Percentiles rank a stretch among this genome's conserved stretches.
These are phyloP conservation scores for Porcisia deanei DNA, from an alignment of 208 protist genomes.

Conservation along the genomic window DNA sequence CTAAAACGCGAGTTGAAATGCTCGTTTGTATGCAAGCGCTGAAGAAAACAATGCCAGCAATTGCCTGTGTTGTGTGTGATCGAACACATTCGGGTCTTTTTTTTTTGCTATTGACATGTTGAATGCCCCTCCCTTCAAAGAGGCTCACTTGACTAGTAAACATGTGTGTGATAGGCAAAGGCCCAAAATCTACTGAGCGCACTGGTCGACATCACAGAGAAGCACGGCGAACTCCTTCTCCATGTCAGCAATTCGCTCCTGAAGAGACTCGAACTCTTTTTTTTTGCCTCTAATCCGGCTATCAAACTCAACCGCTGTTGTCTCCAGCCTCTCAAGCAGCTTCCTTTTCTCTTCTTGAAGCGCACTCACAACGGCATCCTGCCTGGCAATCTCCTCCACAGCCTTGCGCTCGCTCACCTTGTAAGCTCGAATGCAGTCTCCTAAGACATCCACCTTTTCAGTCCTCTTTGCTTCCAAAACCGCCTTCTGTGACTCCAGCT, in stretches of 20 bases:
- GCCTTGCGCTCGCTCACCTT: constrained; percentile 74
- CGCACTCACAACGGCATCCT: constrained; percentile 55
- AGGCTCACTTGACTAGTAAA: constrained; percentile 5
- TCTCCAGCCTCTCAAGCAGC: constrained; percentile 53
- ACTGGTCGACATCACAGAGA: constrained; percentile 63
- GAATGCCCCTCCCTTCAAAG: neutral
- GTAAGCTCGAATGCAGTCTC: constrained; percentile 84
- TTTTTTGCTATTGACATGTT: neutral
- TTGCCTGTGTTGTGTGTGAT: neutral
- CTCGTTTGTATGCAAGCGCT: neutral
- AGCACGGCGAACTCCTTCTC: constrained; percentile 83
- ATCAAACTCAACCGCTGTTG: constrained; percentile 54
- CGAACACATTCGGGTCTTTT: neutral
- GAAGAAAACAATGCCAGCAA: neutral
- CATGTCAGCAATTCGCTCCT: constrained; percentile 72
- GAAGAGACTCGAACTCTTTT: constrained; percentile 57
- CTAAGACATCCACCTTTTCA: constrained; percentile 81
- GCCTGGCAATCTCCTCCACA: constrained; percentile 52
- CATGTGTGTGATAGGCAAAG: constrained; percentile 7
- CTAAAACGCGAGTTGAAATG: neutral
- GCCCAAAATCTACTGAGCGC: constrained; percentile 15
- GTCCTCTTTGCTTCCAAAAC: constrained; percentile 35
- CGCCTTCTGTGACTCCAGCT: constrained; percentile 31
- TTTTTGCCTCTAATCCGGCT: constrained; percentile 62
- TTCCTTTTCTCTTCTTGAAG: constrained; percentile 69